Evolutionary conservation across 1,284 basidiomycete species (phyloP).

Genomic region (Coniferiporia weirii): DNA sequence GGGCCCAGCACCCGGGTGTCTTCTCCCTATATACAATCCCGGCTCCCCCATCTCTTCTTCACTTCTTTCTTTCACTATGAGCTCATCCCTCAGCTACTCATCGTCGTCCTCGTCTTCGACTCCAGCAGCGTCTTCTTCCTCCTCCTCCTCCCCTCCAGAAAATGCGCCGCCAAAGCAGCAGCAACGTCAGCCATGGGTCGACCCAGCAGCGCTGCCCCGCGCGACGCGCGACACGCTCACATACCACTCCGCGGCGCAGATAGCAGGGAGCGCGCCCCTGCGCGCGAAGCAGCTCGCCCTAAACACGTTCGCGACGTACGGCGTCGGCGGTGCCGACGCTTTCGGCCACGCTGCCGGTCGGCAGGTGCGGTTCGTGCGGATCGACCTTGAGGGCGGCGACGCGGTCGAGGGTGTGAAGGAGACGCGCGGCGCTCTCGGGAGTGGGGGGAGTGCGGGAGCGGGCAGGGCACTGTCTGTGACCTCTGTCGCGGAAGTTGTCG

Average conservation of each 20-base stretch:
- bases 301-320: constrained; percentile 62
- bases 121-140: too few relatives aligned
- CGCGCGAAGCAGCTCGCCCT: constrained; percentile 58
- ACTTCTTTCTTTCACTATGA: too few relatives aligned
- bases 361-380: constrained; percentile 46
- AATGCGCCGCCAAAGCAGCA: too few relatives aligned
- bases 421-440: too few relatives aligned
- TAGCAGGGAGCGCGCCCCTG: constrained; percentile 53
- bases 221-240: background rate
- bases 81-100: too few relatives aligned
- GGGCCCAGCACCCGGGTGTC: too few relatives aligned
- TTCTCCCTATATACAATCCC: too few relatives aligned
- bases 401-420: too few relatives aligned
- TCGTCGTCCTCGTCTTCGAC: too few relatives aligned
- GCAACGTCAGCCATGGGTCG: constrained; percentile 44
- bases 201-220: constrained; percentile 51
- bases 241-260: constrained; percentile 45
- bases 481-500: constrained; percentile 53
- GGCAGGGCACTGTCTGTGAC: constrained; percentile 49
- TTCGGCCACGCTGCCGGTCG: constrained; percentile 58
- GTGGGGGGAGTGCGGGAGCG: constrained; percentile 36
- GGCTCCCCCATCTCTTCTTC: too few relatives aligned
- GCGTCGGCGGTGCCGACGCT: constrained; percentile 52
- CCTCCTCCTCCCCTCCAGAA: too few relatives aligned
- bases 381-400: constrained; percentile 32